Percentiles rank a stretch among this genome's conserved stretches.
Conservation (phyloP, 257 asterid genomes). For the Cynanchum wilfordii region DNA sequence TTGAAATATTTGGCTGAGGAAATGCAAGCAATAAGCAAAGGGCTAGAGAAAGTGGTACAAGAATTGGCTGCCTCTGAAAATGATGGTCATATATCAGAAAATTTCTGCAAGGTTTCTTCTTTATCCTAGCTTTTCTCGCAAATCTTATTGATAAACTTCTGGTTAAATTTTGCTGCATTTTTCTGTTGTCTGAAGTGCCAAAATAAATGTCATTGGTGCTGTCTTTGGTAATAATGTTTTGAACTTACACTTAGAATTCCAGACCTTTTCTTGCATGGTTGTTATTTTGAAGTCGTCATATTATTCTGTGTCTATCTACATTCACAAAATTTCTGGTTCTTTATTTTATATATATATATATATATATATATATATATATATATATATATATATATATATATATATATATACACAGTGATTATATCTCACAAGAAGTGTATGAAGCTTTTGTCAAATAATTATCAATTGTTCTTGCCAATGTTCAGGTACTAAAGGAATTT, state of each 20-base stretch:
- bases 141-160: background rate
- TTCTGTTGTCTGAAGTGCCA: background rate
- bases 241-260: background rate
- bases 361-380: background rate
- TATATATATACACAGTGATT: background rate
- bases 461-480: conserved; percentile 12
- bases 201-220: background rate
- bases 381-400: too few species aligned
- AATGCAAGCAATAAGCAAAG: conserved; percentile 80
- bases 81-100: conserved; percentile 63
- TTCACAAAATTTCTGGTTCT: background rate
- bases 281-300: background rate
- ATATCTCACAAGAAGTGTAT: background rate
- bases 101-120: conserved; percentile 53
- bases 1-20: conserved; percentile 81
- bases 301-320: background rate
- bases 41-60: conserved; percentile 59
- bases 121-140: background rate
- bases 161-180: background rate
- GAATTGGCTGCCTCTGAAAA: conserved; percentile 68
- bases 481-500: conserved; percentile 61
- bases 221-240: background rate
- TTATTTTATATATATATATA: background rate
- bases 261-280: background rate
- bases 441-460: background rate